Evolutionary conservation across 2,329 filamentous ascomycete species (phyloP).

Genomic region (Penicillium sp.): DNA sequence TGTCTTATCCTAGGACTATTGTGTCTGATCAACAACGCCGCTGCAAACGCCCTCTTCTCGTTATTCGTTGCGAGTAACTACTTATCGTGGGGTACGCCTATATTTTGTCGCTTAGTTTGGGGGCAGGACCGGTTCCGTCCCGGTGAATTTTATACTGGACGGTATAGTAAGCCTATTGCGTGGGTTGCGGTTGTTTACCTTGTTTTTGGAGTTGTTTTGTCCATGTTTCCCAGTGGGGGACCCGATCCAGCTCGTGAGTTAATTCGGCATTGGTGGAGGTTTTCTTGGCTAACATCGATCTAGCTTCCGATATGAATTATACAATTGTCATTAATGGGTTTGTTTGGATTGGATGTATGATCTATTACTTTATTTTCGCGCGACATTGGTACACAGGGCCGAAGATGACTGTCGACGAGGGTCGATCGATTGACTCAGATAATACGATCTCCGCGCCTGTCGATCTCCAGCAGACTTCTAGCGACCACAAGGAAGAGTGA

Average conservation of each 20-base stretch:
- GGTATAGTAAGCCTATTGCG: slow-evolving; percentile 54
- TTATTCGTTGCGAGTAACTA: slow-evolving; percentile 60
- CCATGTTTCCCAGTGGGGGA: slow-evolving; percentile 60
- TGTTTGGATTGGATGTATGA: slow-evolving; percentile 58
- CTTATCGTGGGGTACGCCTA: slow-evolving; percentile 61
- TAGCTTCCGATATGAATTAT: slow-evolving; percentile 60
- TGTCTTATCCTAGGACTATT: slow-evolving; percentile 58
- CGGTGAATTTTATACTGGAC: slow-evolving; percentile 61
- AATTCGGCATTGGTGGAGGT: not conserved
- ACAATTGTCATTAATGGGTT: slow-evolving; percentile 62
- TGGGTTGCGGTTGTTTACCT: slow-evolving; percentile 57
- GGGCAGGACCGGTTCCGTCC: slow-evolving; percentile 59
- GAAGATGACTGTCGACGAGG: slow-evolving; percentile 54
- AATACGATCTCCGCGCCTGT: not conserved
- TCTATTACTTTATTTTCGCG: slow-evolving; percentile 60
- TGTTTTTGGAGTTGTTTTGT: slow-evolving; percentile 56
- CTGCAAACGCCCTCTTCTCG: slow-evolving; percentile 60
- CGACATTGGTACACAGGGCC: slow-evolving; percentile 64
- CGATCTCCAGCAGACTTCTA: not conserved
- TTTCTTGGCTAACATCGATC: not conserved
- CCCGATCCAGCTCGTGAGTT: slow-evolving; percentile 52
- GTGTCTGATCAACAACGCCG: slow-evolving; percentile 59
- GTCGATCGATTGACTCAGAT: not conserved
- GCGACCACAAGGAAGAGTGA: not conserved
- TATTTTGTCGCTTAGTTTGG: slow-evolving; percentile 61